phyloP scores from a whole-genome alignment of 257 asterid genomes.

The Lithospermum erythrorhizon region DNA sequence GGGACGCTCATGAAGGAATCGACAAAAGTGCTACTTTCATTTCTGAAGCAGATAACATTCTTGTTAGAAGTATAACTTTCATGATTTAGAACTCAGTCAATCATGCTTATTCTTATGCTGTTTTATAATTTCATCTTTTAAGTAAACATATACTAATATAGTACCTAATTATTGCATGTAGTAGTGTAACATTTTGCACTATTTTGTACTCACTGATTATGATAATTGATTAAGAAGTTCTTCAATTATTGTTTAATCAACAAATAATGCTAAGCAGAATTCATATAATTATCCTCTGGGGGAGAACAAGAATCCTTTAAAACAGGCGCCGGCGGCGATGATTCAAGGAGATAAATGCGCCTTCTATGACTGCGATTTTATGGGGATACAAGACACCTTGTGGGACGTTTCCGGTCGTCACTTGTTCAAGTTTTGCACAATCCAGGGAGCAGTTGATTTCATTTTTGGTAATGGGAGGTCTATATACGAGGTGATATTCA shows the following conservation, averaged over 20 bases:
- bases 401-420: slow-evolving; percentile 72
- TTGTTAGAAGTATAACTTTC: slow-evolving; percentile 39
- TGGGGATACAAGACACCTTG: slow-evolving; percentile 60
- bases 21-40: slow-evolving; percentile 40
- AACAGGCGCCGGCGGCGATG: slow-evolving; percentile 40
- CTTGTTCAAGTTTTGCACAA: slow-evolving; percentile 40
- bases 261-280: slow-evolving; percentile 26
- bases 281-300: slow-evolving; percentile 42
- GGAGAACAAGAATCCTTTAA: slow-evolving; percentile 13
- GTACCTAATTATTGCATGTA: background rate
- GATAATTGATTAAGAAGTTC: background rate
- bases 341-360: slow-evolving; percentile 50
- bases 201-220: background rate
- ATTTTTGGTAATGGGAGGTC: slow-evolving; percentile 77
- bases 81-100: slow-evolving; percentile 22
- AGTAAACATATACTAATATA: background rate
- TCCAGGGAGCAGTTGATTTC: slow-evolving; percentile 67
- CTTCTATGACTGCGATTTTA: slow-evolving; percentile 36
- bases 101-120: background rate
- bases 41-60: slow-evolving; percentile 38
- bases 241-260: background rate
- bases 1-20: slow-evolving; percentile 27
- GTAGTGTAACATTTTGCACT: background rate
- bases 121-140: background rate
- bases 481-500: slow-evolving; percentile 46